Percentiles rank a stretch among this genome's conserved stretches.
phyloP scores from a whole-genome alignment of 257 asterid species.

The Capsicum baccatum region DNA sequence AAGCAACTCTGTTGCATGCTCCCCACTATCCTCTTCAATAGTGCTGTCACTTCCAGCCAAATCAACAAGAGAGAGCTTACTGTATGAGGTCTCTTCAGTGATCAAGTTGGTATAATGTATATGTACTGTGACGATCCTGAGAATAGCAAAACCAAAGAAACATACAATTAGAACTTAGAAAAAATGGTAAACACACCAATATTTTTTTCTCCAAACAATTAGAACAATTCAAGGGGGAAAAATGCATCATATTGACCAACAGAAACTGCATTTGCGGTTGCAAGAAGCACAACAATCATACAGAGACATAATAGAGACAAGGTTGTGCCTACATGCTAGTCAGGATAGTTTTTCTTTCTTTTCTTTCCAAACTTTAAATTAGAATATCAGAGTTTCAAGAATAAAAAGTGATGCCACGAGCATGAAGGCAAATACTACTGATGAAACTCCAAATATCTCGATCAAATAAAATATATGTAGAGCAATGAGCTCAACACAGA shows the following conservation, averaged over 20 bases:
- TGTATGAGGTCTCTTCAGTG: constrained; percentile 83
- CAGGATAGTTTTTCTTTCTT: constrained; percentile 20
- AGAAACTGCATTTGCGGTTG: constrained; percentile 11
- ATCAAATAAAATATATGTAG: constrained; percentile 6
- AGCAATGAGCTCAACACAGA: constrained; percentile 26
- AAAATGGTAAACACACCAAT: neutral
- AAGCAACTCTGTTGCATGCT: constrained; percentile 81
- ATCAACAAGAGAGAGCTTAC: constrained; percentile 93
- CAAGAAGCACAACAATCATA: constrained; percentile 18
- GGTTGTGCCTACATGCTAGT: constrained; percentile 6
- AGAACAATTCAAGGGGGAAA: neutral
- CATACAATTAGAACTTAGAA: constrained; percentile 27
- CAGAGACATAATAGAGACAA: constrained; percentile 8
- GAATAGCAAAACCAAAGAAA: constrained; percentile 36
- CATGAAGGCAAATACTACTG: constrained; percentile 5
- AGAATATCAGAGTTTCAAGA: neutral
- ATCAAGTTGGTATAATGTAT: constrained; percentile 81
- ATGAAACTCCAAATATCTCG: constrained; percentile 1
- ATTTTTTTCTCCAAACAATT: neutral
- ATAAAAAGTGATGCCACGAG: neutral
- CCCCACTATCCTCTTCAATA: constrained; percentile 73
- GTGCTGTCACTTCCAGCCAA: constrained; percentile 89
- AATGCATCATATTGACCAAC: constrained; percentile 4
- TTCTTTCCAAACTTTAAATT: neutral
- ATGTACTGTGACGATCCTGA: constrained; percentile 85